Conservation (phyloP, 345 rosid species). For the Cardiospermum halicacabum region DNA sequence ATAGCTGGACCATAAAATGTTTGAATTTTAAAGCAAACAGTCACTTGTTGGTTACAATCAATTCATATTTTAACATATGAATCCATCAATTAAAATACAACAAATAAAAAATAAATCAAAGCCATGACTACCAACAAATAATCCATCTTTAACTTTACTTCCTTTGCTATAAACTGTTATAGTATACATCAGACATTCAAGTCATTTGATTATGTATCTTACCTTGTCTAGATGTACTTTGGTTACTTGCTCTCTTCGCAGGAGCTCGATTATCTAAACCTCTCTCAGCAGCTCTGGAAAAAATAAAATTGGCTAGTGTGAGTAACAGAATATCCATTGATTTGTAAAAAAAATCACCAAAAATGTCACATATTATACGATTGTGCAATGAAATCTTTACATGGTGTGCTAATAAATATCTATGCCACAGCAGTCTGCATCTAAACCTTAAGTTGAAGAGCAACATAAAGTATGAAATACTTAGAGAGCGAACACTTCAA, state of each 20-base stretch:
- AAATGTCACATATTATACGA: background rate
- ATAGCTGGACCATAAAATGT: background rate
- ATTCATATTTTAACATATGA: background rate
- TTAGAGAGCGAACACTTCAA: background rate
- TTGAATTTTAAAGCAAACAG: background rate
- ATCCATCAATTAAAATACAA: background rate
- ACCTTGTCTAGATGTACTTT: conserved; percentile 56
- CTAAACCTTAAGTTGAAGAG: background rate
- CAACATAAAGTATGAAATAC: background rate
- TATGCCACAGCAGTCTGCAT: background rate
- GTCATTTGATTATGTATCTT: background rate
- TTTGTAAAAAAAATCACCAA: background rate
- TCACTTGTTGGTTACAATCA: background rate
- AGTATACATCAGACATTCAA: background rate
- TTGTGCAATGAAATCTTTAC: background rate
- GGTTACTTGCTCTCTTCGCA: conserved; percentile 59
- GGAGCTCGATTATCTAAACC: conserved; percentile 49
- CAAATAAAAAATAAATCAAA: background rate
- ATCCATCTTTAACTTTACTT: background rate
- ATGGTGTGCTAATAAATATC: background rate
- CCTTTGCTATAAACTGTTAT: too few species aligned
- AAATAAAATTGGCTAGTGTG: background rate
- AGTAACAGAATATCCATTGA: background rate
- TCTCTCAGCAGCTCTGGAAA: conserved; percentile 65
- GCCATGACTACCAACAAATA: background rate